These are phyloP conservation scores for Wickerhamomyces bisporus DNA, from an alignment of 805 yeast genomes.

Conservation along the genomic window DNA sequence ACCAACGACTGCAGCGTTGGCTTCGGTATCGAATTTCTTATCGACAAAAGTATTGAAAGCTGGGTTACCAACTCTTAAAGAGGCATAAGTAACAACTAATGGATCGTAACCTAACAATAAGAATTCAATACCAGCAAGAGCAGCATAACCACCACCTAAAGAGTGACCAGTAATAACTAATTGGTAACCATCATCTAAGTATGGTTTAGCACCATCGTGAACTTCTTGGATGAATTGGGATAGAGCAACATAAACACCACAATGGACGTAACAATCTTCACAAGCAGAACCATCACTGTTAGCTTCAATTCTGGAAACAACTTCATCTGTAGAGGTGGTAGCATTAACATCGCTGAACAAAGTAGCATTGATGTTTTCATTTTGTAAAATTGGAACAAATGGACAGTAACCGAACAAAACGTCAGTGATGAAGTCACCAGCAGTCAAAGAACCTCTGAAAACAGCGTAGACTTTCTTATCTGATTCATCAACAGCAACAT, in stretches of 20 bases:
- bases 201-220: constrained; percentile 26
- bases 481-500: constrained; percentile 43
- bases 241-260: constrained; percentile 53
- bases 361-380: constrained; percentile 2
- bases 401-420: constrained; percentile 40
- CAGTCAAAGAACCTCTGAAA: constrained; percentile 60
- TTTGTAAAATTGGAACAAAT: constrained; percentile 40
- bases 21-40: constrained; percentile 35
- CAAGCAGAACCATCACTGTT: constrained; percentile 29
- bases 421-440: constrained; percentile 60
- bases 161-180: constrained; percentile 68
- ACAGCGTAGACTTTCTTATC: constrained; percentile 40
- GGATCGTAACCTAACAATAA: constrained; percentile 49
- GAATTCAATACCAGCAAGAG: constrained; percentile 58
- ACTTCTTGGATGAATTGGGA: constrained; percentile 36
- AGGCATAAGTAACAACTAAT: constrained; percentile 52
- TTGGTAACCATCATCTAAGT: constrained; percentile 38
- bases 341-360: constrained; percentile 1
- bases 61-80: constrained; percentile 59
- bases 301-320: constrained; percentile 1
- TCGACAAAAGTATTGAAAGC: constrained; percentile 49
- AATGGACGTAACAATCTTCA: constrained; percentile 52
- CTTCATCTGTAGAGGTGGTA: constrained; percentile 4
- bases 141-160: constrained; percentile 67
- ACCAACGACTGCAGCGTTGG: constrained; percentile 23